phyloP scores from a whole-genome alignment of 148 eudicot genomes.

The Camellia sinensis region DNA sequence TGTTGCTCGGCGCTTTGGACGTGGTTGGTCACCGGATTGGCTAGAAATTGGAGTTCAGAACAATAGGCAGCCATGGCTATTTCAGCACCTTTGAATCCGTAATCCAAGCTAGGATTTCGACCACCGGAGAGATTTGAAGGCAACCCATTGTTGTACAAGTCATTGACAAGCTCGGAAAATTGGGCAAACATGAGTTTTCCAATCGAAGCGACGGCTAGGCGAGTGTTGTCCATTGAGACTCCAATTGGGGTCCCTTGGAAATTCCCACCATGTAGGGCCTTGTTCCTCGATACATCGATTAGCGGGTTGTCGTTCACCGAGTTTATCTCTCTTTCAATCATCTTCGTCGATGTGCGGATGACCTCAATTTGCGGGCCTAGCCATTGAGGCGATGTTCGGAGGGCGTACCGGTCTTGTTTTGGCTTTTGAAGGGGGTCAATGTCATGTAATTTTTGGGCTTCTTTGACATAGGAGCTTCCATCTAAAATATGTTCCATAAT shows the following conservation, averaged over 20 bases:
- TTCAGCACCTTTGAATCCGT: constrained; percentile 47
- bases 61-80: constrained; percentile 48
- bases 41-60: constrained; percentile 41
- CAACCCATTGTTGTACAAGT: constrained; percentile 45
- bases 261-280: constrained; percentile 47
- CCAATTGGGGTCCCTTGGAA: constrained; percentile 52
- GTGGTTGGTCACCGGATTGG: constrained; percentile 37
- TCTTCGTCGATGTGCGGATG: constrained; percentile 34
- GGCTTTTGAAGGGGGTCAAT: constrained; percentile 43
- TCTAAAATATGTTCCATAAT: constrained; percentile 40
- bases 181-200: constrained; percentile 50
- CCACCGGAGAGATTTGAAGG: constrained; percentile 41
- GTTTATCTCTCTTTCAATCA: constrained; percentile 42
- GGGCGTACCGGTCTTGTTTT: constrained; percentile 40
- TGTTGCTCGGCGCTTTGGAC: constrained; percentile 39
- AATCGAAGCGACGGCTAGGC: constrained; percentile 38
- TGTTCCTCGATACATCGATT: constrained; percentile 42
- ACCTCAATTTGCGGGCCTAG: constrained; percentile 48
- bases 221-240: constrained; percentile 42
- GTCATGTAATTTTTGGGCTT: constrained; percentile 32
- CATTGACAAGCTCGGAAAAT: constrained; percentile 44
- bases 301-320: constrained; percentile 45
- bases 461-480: constrained; percentile 35
- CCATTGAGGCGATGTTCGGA: constrained; percentile 46
- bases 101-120: constrained; percentile 40